Conservation (phyloP, 441 rosid species). For the Populus hybrid region DNA sequence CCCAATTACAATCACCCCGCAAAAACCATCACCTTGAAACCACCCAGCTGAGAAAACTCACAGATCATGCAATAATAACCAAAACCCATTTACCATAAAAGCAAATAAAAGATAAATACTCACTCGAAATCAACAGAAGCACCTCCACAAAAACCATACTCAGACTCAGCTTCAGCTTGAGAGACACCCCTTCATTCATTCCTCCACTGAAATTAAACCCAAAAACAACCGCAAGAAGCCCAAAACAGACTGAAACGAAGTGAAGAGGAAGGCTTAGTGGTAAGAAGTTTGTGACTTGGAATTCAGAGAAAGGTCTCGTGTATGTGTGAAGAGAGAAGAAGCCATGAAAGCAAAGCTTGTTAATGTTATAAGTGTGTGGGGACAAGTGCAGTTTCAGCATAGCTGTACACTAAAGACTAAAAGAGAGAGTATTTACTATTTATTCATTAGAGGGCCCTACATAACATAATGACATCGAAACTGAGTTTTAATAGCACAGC, state of each 20-base stretch:
- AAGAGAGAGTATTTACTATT: conserved; percentile 2
- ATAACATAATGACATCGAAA: neutral
- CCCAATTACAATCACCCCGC: neutral
- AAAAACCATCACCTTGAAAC: conserved; percentile 4
- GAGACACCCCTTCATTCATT: conserved; percentile 40
- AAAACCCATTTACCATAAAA: conserved; percentile 20
- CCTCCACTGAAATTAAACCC: conserved; percentile 18
- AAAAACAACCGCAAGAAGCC: conserved; percentile 13
- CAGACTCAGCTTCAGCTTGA: conserved; percentile 22
- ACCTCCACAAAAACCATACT: conserved; percentile 24
- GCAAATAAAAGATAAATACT: conserved; percentile 25
- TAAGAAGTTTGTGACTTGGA: conserved; percentile 16
- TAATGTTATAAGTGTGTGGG: conserved; percentile 19
- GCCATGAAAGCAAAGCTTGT: neutral
- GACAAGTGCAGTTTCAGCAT: conserved; percentile 21
- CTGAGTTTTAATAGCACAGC: conserved; percentile 12
- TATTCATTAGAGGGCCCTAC: neutral
- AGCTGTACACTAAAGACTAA: conserved; percentile 25
- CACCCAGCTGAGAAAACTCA: conserved; percentile 19
- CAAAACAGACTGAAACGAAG: neutral
- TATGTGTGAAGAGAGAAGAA: neutral
- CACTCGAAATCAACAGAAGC: conserved; percentile 41
- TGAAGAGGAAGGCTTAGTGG: neutral
- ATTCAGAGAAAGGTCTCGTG: conserved; percentile 14
- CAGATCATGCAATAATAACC: conserved; percentile 27